phyloP scores from a whole-genome alignment of 176 grass and related monocot genomes.

The Phoenix roebelenii region DNA sequence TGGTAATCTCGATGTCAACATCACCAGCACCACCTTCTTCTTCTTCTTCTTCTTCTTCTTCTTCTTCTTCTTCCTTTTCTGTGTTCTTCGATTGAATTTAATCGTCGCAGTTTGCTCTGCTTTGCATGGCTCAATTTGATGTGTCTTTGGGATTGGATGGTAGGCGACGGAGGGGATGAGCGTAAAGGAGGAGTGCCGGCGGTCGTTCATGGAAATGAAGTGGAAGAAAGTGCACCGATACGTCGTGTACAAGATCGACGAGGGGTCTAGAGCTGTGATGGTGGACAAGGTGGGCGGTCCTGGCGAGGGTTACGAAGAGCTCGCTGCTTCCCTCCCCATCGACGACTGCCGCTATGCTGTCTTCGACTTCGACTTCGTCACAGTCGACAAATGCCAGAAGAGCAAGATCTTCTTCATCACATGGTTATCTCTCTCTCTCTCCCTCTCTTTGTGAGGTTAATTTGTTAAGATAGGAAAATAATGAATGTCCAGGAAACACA shows the following conservation, averaged over 20 bases:
- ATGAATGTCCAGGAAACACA: too few relatives aligned
- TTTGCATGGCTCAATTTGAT: too few relatives aligned
- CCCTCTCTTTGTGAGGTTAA: not conserved
- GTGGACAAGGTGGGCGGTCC: conserved; percentile 80
- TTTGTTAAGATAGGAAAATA: not conserved
- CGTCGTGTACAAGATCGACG: conserved; percentile 98
- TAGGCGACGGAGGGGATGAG: conserved; percentile 92
- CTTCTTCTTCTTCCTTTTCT: not conserved
- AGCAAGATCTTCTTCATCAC: conserved; percentile 99
- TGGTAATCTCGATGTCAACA: conserved; percentile 30
- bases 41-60: not conserved
- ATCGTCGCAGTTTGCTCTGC: too few relatives aligned
- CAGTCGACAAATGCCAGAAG: conserved; percentile 92
- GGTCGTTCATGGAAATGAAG: conserved; percentile 96
- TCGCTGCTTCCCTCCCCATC: conserved; percentile 59
- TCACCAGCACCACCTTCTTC: too few relatives aligned
- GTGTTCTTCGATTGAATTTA: not conserved
- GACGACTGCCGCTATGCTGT: conserved; percentile 98
- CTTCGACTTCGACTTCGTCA: conserved; percentile 96
- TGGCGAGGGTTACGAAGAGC: conserved; percentile 76
- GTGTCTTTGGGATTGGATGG: not conserved
- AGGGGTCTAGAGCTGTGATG: conserved; percentile 64
- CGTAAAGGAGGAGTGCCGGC: conserved; percentile 77
- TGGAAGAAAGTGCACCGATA: conserved; percentile 85
- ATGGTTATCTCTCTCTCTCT: conserved; percentile 32